Evolutionary conservation across 306 rosid genomes (phyloP).

Genomic region (Leucaena leucocephala): DNA sequence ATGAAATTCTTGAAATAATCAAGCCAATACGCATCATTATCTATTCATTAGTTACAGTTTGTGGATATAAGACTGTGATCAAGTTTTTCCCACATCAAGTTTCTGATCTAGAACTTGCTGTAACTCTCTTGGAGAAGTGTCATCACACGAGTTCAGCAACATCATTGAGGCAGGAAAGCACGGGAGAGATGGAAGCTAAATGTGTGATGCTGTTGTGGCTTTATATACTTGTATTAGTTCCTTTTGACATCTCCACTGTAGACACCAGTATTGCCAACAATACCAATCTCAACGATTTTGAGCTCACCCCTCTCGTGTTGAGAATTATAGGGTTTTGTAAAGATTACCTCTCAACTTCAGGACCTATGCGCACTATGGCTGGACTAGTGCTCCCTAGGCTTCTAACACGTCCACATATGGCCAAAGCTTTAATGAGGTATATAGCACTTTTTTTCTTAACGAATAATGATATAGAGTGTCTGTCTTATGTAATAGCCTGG

Average conservation of each 20-base stretch:
- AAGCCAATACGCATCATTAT: constrained; percentile 82
- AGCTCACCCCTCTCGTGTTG: constrained; percentile 76
- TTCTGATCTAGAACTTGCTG: constrained; percentile 93
- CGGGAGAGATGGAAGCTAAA: constrained; percentile 93
- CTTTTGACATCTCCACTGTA: constrained; percentile 86
- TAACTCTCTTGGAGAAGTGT: constrained; percentile 77
- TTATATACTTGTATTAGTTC: constrained; percentile 88
- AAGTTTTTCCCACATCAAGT: constrained; percentile 95
- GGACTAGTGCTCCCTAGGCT: constrained; percentile 84
- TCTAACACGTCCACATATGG: constrained; percentile 96
- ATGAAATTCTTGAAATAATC: constrained; percentile 63
- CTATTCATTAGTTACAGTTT: constrained; percentile 74
- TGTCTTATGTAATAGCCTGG: not conserved
- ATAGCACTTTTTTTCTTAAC: not conserved
- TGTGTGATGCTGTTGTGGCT: constrained; percentile 94
- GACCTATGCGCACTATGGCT: constrained; percentile 91
- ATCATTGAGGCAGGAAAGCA: constrained; percentile 77
- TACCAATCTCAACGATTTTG: constrained; percentile 53
- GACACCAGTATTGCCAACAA: constrained; percentile 75
- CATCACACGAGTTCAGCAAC: constrained; percentile 60
- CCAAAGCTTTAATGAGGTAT: constrained; percentile 80
- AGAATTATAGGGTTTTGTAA: constrained; percentile 80
- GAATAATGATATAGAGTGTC: constrained; percentile 20
- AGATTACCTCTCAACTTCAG: constrained; percentile 83
- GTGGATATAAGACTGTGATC: constrained; percentile 87